Base-by-base conservation (phyloP, 1,284 basidiomycete species). In the Apiotrichum porosum region DNA sequence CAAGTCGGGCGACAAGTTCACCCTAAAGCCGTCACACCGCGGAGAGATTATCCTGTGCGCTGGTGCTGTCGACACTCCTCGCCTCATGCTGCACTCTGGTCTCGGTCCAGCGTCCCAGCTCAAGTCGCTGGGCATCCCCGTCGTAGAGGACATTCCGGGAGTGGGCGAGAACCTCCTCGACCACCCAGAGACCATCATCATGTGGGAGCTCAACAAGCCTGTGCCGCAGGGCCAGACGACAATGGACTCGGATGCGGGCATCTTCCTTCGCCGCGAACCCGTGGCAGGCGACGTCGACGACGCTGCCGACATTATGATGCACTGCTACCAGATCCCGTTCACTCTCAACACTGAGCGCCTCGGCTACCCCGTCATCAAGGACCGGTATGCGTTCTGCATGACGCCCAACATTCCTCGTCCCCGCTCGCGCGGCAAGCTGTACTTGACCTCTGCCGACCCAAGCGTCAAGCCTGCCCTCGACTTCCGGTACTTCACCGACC, bases 101-200 rank as follows among this genome's bases (percentile, higher is more conserved):
- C 77, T 86, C 40, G 84, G 84, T 0, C 81, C 83, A 1, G 65
- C 60, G 45, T 78, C 79, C 47, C 77, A 82, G 3, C 68, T 86
- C 32, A 59, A 74, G 19, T 62, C 68, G 4, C 78, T 80, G 31
- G 79, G 79, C 34, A 79, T 86, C 42, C 37, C 42, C 6, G 44
- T 57, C 47, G 67, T 70, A 2, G 49, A 67, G 31, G 78, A 79
- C 48, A 69, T 85, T 3, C 82, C 83, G 50, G 60, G 60, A 32
- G 84, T 87, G 42, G 85, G 85, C 1, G 79, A 83, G 64, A 80
- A 84, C 69, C 63, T 85, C 33, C 81, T 83, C 64, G 83, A 86
- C 63, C 83, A 84, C 66, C 56, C 53, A 37, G 53, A 55, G 47
- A 51, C 49, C 12, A 55, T 55, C 40, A 55, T 55, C 44, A 55